Base-by-base conservation (phyloP, 2,329 filamentous ascomycete species). In the Trichoderma atrobrunneum region DNA sequence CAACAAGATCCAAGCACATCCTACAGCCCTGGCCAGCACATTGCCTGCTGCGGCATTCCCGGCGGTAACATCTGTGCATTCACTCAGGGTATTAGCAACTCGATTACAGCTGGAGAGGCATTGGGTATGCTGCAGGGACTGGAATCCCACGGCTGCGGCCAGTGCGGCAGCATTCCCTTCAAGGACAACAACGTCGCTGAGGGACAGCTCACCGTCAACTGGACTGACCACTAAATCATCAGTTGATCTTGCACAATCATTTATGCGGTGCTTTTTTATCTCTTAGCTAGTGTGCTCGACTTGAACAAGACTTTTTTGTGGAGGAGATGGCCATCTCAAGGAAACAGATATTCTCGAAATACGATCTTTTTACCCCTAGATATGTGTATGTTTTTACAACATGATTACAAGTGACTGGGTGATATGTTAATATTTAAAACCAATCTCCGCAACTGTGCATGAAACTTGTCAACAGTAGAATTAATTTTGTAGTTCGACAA, bases 81-180 rank as follows among this genome's bases (percentile, higher is more conserved):
- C 28, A 69, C 64, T 67, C 70, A 72, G 54, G 36, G 36, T 26
- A 39, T 30, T 8, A 69, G 32, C 34, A 54, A 72, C 7, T 26
- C 48, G 10, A 72, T 72, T 51, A 36, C 70, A 34, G 70, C 70
- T 72, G 70, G 64, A 12, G 48, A 72, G 18, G 70, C 70, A 56
- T 18, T 72, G 21, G 70, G 48, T 69, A 69, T 69, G 63, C 63
- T 72, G 5, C 70, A 72, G 36, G 70, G 63, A 16, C 54, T 72
- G 11, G 28, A 32, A 4, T 14, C 21, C 3, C 70, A 72, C 56
- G 64, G 64, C 7, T 72, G 70, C 18, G 64, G 64, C 18, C 70
- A 72, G 39, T 72, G 70, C 10, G 70, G 62, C 6, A 72, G 70
- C n/a, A 69, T 72, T 28, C 70, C 70, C 14, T 72, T 72, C 51